These are phyloP conservation scores for Erodium chrysanthum DNA, from an alignment of 441 rosid genomes.

Conservation along the genomic window DNA sequence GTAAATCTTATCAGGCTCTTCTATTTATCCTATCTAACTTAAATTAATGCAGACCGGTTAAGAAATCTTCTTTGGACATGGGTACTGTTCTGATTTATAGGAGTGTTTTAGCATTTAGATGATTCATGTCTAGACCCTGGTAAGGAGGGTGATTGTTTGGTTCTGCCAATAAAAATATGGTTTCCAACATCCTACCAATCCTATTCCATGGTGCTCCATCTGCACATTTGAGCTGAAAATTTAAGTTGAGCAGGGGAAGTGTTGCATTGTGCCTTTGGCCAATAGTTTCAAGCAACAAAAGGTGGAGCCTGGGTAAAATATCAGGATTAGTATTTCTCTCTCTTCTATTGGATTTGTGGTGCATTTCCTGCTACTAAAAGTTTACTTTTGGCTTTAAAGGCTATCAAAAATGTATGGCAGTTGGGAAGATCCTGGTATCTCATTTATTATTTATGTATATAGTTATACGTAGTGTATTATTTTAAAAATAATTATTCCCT, in stretches of 20 bases:
- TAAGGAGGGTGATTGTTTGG: conserved; percentile 32
- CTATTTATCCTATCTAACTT: conserved; percentile 18
- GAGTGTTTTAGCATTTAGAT: conserved; percentile 25
- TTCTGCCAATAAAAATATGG: conserved; percentile 19
- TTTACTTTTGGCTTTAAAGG: conserved; percentile 50
- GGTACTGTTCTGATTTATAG: conserved; percentile 23
- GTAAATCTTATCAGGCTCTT: conserved; percentile 24
- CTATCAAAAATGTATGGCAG: conserved; percentile 51
- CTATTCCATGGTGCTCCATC: conserved; percentile 45
- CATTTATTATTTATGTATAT: conserved; percentile 30
- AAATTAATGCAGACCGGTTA: conserved; percentile 20
- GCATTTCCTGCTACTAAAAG: conserved; percentile 43
- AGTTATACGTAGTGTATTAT: conserved; percentile 12
- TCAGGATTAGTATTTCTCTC: conserved; percentile 49
- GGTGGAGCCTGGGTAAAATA: conserved; percentile 42
- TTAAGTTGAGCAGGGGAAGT: conserved; percentile 40
- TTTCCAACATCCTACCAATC: conserved; percentile 23
- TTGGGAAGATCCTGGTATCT: conserved; percentile 71
- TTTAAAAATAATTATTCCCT: conserved; percentile 49
- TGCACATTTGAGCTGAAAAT: conserved; percentile 34
- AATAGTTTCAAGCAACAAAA: conserved; percentile 43
- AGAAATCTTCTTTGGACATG: conserved; percentile 24
- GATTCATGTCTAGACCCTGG: conserved; percentile 33
- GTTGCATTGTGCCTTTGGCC: conserved; percentile 37
- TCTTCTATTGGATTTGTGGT: conserved; percentile 32